Percentiles rank a stretch among this genome's conserved stretches.
Conservation (phyloP, 495 filamentous ascomycete genomes). For the Hypoxylon crocopeplum region DNA sequence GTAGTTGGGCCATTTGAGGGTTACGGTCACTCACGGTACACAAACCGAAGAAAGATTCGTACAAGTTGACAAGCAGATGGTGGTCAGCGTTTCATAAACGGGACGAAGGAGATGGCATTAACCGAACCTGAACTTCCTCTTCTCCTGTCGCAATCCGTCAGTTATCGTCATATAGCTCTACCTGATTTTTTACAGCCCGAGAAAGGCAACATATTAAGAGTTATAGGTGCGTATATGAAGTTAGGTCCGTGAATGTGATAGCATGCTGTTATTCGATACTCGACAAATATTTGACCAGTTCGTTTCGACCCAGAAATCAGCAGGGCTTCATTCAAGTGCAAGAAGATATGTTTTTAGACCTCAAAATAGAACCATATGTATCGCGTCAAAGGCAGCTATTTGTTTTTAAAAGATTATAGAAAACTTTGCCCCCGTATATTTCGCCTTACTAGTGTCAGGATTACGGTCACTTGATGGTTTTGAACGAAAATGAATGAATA, state of each 20-base stretch:
- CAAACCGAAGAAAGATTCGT: neutral
- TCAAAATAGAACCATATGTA: neutral
- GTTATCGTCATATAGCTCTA: neutral
- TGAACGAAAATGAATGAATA: neutral
- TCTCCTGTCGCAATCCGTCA: neutral
- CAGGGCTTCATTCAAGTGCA: too few species aligned
- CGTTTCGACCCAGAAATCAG: too few species aligned
- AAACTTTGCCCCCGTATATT: too few species aligned
- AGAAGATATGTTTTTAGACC: too few species aligned
- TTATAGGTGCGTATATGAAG: too few species aligned
- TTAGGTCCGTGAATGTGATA: too few species aligned
- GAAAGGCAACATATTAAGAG: too few species aligned
- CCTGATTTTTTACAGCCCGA: too few species aligned
- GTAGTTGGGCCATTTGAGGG: neutral
- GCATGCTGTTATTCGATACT: too few species aligned
- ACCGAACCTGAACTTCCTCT: neutral
- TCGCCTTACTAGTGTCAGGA: neutral
- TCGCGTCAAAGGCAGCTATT: too few species aligned
- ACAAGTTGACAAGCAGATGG: neutral
- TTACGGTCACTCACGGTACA: constrained; percentile 1
- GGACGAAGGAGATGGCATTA: neutral
- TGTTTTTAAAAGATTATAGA: too few species aligned
- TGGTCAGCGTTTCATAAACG: neutral
- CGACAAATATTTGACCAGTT: too few species aligned
- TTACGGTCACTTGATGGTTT: neutral